Base-by-base conservation (phyloP, 2,329 filamentous ascomycete species). In the Penicillium sp. region DNA sequence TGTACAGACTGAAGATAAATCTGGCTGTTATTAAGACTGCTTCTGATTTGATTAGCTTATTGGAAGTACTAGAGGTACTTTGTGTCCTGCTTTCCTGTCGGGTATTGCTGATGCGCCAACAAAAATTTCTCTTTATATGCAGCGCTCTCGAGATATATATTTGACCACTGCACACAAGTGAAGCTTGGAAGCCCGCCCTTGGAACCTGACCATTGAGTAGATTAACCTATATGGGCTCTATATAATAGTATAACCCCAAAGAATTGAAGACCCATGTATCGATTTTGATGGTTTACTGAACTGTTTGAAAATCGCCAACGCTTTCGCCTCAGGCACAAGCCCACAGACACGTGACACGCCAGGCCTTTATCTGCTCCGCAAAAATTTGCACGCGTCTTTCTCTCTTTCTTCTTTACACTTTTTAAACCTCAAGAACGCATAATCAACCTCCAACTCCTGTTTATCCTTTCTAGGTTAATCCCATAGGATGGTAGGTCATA, bases 401-500 rank as follows among this genome's bases (percentile, higher is more conserved):
- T 60, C 62, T 61, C 56, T 69, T 68, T 69, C 69, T 69, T 73
- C 67, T 69, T 77, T 70, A 79, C 77, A 79, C 77, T 76, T 76
- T 67, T 70, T 70, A 68, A 68, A 75, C 69, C 70, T 71, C 69
- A 74, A 71, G 78, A 78, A 80, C 78, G 78, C 78, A 79, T 80
- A 81, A 80, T 81, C 78, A 81, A 80, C 78, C 78, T 79, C 77
- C 78, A 79, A 71, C 75, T 71, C 73, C 73, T 75, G 62, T 56
- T 58, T 59, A 65, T 46, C 51, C 55, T 57, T 48, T 58, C n/a
- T 29, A 55, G 60, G 58, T 58, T 62, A 53, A 49, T 31, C 44
- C 70, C 67, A 79, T 77, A 77, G 77, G 75, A 76, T 80, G 77
- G 78, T 70, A 74, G 78, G 78, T 81, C 78, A 81, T 80, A 81